A percentile compares a stretch with the other conserved stretches of the same genome.
Conservation (phyloP, 768 basidiomycete genomes). For the Lentinus tigrinus region DNA sequence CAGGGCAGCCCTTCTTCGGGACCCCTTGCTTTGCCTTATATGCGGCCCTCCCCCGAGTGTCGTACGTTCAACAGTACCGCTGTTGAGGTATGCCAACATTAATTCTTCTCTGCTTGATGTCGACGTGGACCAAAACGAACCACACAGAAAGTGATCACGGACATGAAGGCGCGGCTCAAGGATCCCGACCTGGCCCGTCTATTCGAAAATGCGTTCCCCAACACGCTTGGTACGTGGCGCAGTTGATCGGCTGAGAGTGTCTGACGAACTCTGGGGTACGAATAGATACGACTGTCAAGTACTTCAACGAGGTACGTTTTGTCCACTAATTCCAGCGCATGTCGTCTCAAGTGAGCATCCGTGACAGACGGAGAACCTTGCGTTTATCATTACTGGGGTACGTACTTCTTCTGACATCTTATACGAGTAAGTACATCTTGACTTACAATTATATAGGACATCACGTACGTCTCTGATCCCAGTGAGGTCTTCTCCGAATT, state of each 20-base stretch:
- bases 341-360: background rate
- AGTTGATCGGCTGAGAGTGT: background rate
- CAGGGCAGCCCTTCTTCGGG: slow-evolving; percentile 63
- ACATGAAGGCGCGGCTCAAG: slow-evolving; percentile 70
- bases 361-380: slow-evolving; percentile 65
- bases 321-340: background rate
- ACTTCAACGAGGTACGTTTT: slow-evolving; percentile 55
- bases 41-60: slow-evolving; percentile 68
- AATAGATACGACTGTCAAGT: slow-evolving; percentile 76
- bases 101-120: background rate
- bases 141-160: slow-evolving; percentile 63
- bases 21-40: slow-evolving; percentile 62
- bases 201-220: slow-evolving; percentile 83
- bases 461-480: slow-evolving; percentile 64
- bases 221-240: slow-evolving; percentile 61
- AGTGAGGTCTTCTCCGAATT: too few species aligned
- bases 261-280: background rate
- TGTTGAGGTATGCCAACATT: slow-evolving; percentile 55
- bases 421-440: background rate
- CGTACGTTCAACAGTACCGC: slow-evolving; percentile 75
- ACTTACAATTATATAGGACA: slow-evolving; percentile 47
- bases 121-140: background rate
- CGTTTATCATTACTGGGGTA: slow-evolving; percentile 80
- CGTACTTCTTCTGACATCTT: slow-evolving; percentile 19
- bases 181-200: slow-evolving; percentile 76